These are phyloP conservation scores for Waltiozyma sp. DNA, from an alignment of 1,139 yeast species.

Conservation along the genomic window DNA sequence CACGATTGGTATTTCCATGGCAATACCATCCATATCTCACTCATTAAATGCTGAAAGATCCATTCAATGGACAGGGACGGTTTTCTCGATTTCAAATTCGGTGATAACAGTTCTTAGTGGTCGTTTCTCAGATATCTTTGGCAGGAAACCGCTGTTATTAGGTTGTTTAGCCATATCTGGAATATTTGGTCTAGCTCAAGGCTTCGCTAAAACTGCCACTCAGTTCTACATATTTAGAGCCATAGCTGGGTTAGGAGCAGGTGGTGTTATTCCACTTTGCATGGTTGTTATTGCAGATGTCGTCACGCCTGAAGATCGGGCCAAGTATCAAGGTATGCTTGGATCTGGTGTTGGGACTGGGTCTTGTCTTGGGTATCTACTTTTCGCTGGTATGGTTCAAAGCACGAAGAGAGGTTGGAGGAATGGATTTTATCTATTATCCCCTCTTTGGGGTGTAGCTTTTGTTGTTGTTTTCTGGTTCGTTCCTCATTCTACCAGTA, in stretches of 20 bases:
- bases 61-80: constrained; percentile 38
- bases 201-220: too few species aligned
- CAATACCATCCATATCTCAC: too few species aligned
- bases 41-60: too few species aligned
- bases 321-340: constrained; percentile 18
- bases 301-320: constrained; percentile 27
- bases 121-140: constrained; percentile 31
- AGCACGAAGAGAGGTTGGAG: constrained; percentile 30
- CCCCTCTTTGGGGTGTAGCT: constrained; percentile 28
- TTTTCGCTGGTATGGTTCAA: constrained; percentile 38
- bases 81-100: constrained; percentile 31
- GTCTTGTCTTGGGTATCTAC: constrained; percentile 40
- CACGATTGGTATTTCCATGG: too few species aligned
- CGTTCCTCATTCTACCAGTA: constrained; percentile 3
- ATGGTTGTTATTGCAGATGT: constrained; percentile 28
- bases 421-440: constrained; percentile 32
- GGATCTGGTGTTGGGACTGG: constrained; percentile 44
- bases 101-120: constrained; percentile 32
- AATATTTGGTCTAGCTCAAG: too few species aligned
- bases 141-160: constrained; percentile 24
- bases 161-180: constrained; percentile 22
- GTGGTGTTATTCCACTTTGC: constrained; percentile 25
- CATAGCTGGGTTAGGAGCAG: constrained; percentile 28
- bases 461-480: constrained; percentile 1
- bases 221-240: constrained; percentile 25